Percentiles rank a stretch among this genome's conserved stretches.
Conservation (phyloP, 495 filamentous ascomycete genomes). For the Penicillium bialowiezense region DNA sequence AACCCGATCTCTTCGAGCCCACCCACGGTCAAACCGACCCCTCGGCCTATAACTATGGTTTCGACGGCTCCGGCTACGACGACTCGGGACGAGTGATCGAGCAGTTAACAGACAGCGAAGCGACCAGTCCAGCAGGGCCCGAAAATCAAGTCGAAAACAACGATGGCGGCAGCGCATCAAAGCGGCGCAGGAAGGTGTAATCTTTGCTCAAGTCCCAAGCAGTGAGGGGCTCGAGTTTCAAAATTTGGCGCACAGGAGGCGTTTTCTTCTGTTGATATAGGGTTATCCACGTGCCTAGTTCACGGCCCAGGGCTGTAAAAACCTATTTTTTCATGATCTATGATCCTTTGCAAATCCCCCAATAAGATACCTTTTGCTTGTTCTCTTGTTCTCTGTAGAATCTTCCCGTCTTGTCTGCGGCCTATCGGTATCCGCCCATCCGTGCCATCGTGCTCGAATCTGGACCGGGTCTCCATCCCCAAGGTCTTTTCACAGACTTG, state of each 20-base stretch:
- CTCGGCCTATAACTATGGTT: constrained; percentile 28
- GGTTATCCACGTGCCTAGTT: not conserved
- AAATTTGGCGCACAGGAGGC: constrained; percentile 1
- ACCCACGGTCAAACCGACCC: constrained; percentile 22
- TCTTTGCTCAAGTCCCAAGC: not conserved
- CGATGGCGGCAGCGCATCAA: constrained; percentile 29
- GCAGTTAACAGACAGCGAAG: constrained; percentile 46
- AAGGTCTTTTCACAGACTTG: not conserved
- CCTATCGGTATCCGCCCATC: not conserved
- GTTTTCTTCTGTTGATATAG: constrained; percentile 3
- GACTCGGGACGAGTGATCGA: constrained; percentile 39
- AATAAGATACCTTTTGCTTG: constrained; percentile 9
- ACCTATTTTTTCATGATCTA: constrained; percentile 4
- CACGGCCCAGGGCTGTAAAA: not conserved
- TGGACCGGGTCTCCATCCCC: not conserved
- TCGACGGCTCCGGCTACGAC: constrained; percentile 29
- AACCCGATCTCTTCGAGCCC: constrained; percentile 38
- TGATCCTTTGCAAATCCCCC: not conserved
- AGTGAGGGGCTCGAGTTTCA: too few relatives aligned
- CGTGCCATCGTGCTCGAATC: not conserved
- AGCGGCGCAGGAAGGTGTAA: constrained; percentile 40
- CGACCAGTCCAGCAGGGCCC: constrained; percentile 39
- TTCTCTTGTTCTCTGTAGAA: not conserved
- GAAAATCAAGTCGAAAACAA: constrained; percentile 19
- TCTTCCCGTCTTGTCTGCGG: not conserved